Percentiles rank a stretch among this genome's conserved stretches.
Conservation (phyloP, 768 basidiomycete genomes). For the Fistulinella prunicolor region DNA sequence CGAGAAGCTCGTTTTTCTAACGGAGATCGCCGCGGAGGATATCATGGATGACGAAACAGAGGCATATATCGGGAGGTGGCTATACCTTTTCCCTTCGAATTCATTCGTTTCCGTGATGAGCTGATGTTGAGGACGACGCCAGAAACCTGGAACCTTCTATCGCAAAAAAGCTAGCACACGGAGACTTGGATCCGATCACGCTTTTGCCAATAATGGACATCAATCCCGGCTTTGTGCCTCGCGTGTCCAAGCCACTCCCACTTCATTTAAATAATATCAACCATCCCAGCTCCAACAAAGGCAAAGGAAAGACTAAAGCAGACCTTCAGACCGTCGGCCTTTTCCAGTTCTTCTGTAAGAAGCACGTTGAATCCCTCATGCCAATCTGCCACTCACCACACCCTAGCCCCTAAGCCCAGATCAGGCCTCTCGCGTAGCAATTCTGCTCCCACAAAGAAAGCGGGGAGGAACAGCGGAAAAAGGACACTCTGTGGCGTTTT, state of each 20-base stretch:
- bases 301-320: conserved; percentile 45
- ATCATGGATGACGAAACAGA: conserved; percentile 60
- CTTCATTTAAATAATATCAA: conserved; percentile 29
- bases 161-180: conserved; percentile 65
- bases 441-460: conserved; percentile 29
- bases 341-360: conserved; percentile 64
- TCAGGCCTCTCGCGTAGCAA: conserved; percentile 24
- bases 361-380: conserved; percentile 28
- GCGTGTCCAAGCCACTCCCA: conserved; percentile 44
- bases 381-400: conserved; percentile 36
- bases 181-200: conserved; percentile 69
- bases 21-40: conserved; percentile 50
- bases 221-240: conserved; percentile 61
- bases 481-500: conserved; percentile 68
- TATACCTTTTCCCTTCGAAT: neutral
- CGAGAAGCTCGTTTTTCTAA: conserved; percentile 68
- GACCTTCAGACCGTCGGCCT: conserved; percentile 37
- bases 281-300: conserved; percentile 34
- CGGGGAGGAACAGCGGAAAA: conserved; percentile 71
- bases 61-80: conserved; percentile 67
- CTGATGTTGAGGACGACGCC: conserved; percentile 12
- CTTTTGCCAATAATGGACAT: conserved; percentile 74
- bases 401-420: conserved; percentile 25
- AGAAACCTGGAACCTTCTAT: conserved; percentile 64
- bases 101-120: neutral